Base-by-base conservation (phyloP, 805 yeast species). In the Metschnikowia proteae region DNA sequence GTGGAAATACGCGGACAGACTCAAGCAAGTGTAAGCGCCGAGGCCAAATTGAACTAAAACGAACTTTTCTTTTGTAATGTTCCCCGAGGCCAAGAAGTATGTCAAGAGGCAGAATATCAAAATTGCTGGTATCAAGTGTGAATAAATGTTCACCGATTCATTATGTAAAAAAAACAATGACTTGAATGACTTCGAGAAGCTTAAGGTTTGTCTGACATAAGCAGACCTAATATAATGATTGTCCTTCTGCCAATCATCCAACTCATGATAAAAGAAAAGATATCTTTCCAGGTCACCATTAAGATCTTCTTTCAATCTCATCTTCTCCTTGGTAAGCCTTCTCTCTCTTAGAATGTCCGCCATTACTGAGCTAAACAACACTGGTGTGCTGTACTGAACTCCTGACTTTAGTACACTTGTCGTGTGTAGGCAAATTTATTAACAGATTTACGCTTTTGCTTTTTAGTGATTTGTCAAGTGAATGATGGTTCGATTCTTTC, bases 181-280 rank as follows among this genome's bases (percentile, higher is more conserved):
- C 35, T 67, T 55, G 13, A 81, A 48, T 49, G 86, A 80, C 42
- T 63, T 65, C 38, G 48, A 43, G 52, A 66, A 75, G 29, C 84
- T 78, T 31, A 63, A 55, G 0, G 87, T 79, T 47, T 78, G 81
- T 31, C 71, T 73, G 17, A 86, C 83, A 57, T 86, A 86, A 4
- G 89, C 89, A 0, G 81, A 68, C 36, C 70, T 61, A 40, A 86
- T 86, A 60, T 64, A 82, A 55, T 82, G 85, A 61, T 86, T 86
- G 60, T 86, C 94, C 50, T 77, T 72, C 60, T 84, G 90, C 94
- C 94, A 86, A 11, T 67, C 76, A 25, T 83, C 86, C 27, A 86
- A 62, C 54, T 84, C 84, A 50, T 81, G 76, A 70, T 75, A 84
- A 38, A 63, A 68, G 38, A 54, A 51, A 9, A 56, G 46, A 11